Percentiles rank a stretch among this genome's conserved stretches.
Evolutionary conservation across 176 grass and related monocot genomes (phyloP).

Genomic region (Oryza meyeriana): DNA sequence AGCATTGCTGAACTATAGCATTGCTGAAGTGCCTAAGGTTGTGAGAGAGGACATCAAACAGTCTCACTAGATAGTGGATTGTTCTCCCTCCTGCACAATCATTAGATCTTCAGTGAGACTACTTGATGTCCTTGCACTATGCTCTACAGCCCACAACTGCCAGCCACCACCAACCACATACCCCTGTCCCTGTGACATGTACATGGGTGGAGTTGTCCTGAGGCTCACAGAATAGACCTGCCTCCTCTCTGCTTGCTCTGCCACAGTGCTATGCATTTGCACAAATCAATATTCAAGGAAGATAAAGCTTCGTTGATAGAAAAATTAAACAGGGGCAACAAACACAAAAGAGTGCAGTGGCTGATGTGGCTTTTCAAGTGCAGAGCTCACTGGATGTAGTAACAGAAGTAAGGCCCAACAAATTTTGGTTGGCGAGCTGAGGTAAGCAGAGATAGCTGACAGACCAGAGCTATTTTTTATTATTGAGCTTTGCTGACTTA

Average conservation of each 20-base stretch:
- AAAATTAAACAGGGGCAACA: not conserved
- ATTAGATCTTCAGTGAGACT: not conserved
- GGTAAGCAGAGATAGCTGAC: no score
- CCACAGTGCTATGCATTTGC: not conserved
- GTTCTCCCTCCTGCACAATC: not conserved
- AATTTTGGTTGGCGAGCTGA: not conserved
- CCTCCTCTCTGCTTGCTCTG: no score
- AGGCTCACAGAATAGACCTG: no score
- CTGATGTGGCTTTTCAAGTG: not conserved
- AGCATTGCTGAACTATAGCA: no score
- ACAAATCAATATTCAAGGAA: not conserved
- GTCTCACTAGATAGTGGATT: no score
- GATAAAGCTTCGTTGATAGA: not conserved
- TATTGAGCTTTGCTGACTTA: not conserved
- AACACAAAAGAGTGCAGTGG: not conserved
- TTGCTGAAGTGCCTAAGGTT: no score
- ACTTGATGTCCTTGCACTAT: not conserved
- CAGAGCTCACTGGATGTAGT: not conserved
- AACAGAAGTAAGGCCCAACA: not conserved
- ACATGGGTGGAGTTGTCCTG: not conserved
- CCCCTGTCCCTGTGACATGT: not conserved
- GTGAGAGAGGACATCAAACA: no score
- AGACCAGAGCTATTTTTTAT: not conserved
- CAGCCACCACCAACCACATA: not conserved
- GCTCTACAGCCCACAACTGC: not conserved